Evolutionary conservation across 108 stramenopile genomes (phyloP).

Genomic region (Pseudonitzschia multiseries): DNA sequence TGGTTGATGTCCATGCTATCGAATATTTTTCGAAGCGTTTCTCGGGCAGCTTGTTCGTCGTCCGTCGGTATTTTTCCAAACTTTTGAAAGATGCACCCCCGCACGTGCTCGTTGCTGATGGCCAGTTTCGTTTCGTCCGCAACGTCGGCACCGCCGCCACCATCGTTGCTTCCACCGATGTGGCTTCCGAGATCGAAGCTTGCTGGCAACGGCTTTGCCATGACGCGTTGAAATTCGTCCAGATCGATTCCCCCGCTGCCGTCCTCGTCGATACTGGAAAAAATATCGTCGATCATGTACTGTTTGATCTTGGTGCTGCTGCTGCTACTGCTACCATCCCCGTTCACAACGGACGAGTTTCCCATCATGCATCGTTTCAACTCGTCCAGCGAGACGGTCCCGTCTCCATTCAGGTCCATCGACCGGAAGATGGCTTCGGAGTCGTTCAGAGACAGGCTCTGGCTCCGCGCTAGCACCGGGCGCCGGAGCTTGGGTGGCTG

Average conservation of each 20-base stretch:
- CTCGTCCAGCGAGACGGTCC: conserved; percentile 41
- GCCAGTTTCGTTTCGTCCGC: background rate
- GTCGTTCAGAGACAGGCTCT: conserved; percentile 18
- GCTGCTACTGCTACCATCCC: conserved; percentile 8
- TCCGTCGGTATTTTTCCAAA: background rate
- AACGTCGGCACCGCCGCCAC: background rate
- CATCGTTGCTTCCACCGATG: background rate
- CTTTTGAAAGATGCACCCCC: conserved; percentile 2
- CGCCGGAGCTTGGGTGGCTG: too few species aligned
- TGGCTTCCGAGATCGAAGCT: background rate
- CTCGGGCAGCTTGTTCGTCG: background rate
- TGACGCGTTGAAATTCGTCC: conserved; percentile 40
- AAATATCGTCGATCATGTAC: conserved; percentile 27
- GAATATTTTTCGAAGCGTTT: conserved; percentile 8
- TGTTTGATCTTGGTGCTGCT: conserved; percentile 29
- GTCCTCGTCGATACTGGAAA: conserved; percentile 44
- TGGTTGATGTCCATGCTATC: conserved; percentile 13
- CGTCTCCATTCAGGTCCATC: conserved; percentile 31
- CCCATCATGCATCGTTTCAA: conserved; percentile 37
- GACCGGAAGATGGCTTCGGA: background rate
- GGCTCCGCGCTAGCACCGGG: conserved; percentile 16
- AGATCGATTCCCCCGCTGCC: conserved; percentile 44
- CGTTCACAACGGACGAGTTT: background rate
- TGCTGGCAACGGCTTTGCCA: background rate
- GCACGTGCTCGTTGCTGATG: background rate